Evolutionary conservation across 768 basidiomycete species (phyloP), one percentile per base, ranked within the genome.

Genomic region (Pseudohyphozyma bogoriensis): DNA sequence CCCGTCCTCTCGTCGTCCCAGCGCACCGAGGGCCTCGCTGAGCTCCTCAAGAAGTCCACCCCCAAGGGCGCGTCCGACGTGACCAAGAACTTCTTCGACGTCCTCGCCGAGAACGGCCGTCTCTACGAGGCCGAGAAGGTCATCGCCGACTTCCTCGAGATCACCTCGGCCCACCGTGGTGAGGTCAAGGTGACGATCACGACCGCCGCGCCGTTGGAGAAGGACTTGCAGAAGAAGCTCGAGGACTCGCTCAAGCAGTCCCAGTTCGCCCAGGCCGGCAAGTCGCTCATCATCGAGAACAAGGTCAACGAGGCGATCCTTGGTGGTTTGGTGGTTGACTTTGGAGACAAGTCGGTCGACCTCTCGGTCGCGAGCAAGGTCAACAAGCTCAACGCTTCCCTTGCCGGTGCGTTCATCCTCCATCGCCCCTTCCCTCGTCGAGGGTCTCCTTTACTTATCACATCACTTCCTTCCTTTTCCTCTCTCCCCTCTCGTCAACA

Each of bases 331-430:
- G 80, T 96, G 62, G 85, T 99, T 51, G 95, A 99, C 77, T 90
- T 99, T 72, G 93, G 91, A 65, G 95, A 96, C 79, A 93, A 93
- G 80, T 90, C 89, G 55, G 86, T 99, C 70, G 95, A 99, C 77
- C 81, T 97, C 60, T 92, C 89, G 69, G 91, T 93, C 58, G 85
- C 84, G 51, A 89, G 89, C 36, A 87, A 89, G 56, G 89, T 97
- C 70, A 93, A 85, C 74, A 93, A 91, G 76, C 82, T 96, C 72
- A 96, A 96, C 81, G 82, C 82, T 97, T 53, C 81, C 85, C 73
- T 83, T 58, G 56, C 5, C 36, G 64, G 35, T 37, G n/a, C 31
- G 12, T 36, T 13, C 22, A 12, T 24, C 12, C 24, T 5, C 36
- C 28, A 2, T 39, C 29, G 3, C 11, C 22, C 4, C 15, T 22